A percentile compares a stretch with the other conserved stretches of the same genome.
phyloP scores from a whole-genome alignment of 2,329 filamentous ascomycete genomes.

The Orbilia ellipsospora region DNA sequence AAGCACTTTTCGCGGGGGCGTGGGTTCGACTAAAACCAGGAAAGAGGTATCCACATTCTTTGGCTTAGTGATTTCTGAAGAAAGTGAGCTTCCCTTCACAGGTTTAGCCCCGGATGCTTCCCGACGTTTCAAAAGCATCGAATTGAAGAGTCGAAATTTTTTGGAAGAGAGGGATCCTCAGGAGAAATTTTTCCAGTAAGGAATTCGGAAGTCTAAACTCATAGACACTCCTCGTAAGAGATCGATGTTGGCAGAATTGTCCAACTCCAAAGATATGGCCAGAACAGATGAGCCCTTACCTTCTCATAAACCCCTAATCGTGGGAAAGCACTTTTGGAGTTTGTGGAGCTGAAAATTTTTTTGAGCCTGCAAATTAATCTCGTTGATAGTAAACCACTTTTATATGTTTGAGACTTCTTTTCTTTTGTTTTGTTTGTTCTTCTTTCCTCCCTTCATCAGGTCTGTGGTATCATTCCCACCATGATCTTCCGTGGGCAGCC shows the following conservation, averaged over 20 bases:
- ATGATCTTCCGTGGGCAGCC: too few relatives aligned
- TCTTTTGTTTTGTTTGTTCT: background rate
- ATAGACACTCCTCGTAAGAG: background rate
- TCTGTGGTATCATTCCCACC: too few relatives aligned
- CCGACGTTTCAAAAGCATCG: constrained; percentile 18
- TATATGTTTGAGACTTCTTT: too few relatives aligned
- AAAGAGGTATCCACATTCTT: constrained; percentile 21
- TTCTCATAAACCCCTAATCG: too few relatives aligned
- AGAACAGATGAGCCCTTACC: background rate
- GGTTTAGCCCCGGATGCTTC: constrained; percentile 31
- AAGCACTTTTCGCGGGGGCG: constrained; percentile 46
- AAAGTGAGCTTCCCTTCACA: constrained; percentile 21
- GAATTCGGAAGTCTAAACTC: constrained; percentile 13
- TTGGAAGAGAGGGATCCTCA: background rate
- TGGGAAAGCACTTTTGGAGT: too few relatives aligned
- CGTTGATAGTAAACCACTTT: too few relatives aligned
- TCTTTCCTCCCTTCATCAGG: background rate
- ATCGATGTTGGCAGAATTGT: background rate
- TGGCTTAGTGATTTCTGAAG: constrained; percentile 12
- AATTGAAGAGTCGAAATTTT: background rate
- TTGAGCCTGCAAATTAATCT: too few relatives aligned
- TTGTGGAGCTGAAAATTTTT: too few relatives aligned
- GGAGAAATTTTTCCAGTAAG: constrained; percentile 17
- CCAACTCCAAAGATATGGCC: background rate
- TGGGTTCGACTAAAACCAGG: constrained; percentile 29